phyloP scores from a whole-genome alignment of 345 rosid species.

The Citrus reticulata region DNA sequence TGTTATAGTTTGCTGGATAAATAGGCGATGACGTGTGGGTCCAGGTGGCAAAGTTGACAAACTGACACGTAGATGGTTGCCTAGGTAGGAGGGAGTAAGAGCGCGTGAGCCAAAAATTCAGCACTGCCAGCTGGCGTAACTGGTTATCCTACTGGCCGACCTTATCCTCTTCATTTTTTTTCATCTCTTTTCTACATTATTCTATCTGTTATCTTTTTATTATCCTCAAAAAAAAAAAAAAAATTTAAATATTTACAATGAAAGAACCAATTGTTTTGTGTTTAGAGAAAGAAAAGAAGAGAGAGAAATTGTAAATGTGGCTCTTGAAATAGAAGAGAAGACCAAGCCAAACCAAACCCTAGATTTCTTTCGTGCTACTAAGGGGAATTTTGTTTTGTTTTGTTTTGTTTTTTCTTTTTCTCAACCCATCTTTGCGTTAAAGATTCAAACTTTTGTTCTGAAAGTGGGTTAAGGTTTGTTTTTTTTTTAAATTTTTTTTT shows the following conservation, averaged over 20 bases:
- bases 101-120: slow-evolving; percentile 35
- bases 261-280: background rate
- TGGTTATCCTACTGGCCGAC: slow-evolving; percentile 46
- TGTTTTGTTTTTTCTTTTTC: background rate
- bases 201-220: background rate
- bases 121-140: slow-evolving; percentile 59
- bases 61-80: slow-evolving; percentile 15
- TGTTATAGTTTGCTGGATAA: background rate
- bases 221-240: background rate
- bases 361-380: slow-evolving; percentile 31
- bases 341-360: slow-evolving; percentile 38
- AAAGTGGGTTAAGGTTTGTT: slow-evolving; percentile 25
- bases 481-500: too few relatives aligned
- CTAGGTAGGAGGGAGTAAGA: slow-evolving; percentile 9
- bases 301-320: slow-evolving; percentile 14
- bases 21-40: slow-evolving; percentile 14
- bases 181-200: background rate
- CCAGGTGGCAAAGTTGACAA: background rate
- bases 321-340: slow-evolving; percentile 24
- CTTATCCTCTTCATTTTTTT: slow-evolving; percentile 61
- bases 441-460: slow-evolving; percentile 12
- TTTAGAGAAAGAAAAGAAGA: background rate
- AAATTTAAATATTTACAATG: background rate
- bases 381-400: background rate
- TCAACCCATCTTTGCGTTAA: slow-evolving; percentile 23